Base-by-base conservation (phyloP, 2,329 filamentous ascomycete species). In the Massarina eburnea region DNA sequence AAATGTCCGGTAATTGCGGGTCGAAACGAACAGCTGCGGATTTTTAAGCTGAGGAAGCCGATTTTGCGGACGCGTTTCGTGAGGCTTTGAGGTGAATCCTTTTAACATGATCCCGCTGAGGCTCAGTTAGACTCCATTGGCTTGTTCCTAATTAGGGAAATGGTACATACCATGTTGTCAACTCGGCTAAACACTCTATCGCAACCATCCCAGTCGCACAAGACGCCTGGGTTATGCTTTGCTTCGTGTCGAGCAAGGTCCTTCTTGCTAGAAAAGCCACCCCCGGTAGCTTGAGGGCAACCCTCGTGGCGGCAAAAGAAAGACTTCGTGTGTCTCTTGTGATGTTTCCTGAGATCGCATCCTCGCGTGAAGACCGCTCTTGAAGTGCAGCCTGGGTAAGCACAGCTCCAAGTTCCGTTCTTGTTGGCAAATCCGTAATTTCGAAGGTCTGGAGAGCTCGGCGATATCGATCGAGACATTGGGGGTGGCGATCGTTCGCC, bases 191-290 rank as follows among this genome's bases (percentile, higher is more conserved):
- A 84, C 2, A 84, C 71, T 38, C 80, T 68, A 43, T 75, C 75
- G 61, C 81, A 84, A 6, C 76, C 79, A 22, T 76, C 72, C 76
- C 77, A 82, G 52, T 82, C 78, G 55, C 81, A 84, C 29, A 74
- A 58, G 41, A 84, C 77, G n/a, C 74, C 76, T 2, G 81, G 80
- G 51, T 82, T 82, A 62, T 84, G 81, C 59, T 82, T 83, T 34
- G 81, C 80, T 61, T 84, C 81, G 51, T 84, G 81, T 30, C 81
- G 69, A 20, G 79, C 77, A 17, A 81, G 76, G 51, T 84, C 81
- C 57, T 84, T 84, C 60, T 82, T 83, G 58, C 79, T 82, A 6
- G 80, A 82, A 59, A 84, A 84, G 0, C 81, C 81, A 24, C 79
- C 80, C 27, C 76, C 74, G 2, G 69, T 72, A 8, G 79, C 72